phyloP scores from a whole-genome alignment of 768 basidiomycete genomes.

The Cyclocybe aegerita region DNA sequence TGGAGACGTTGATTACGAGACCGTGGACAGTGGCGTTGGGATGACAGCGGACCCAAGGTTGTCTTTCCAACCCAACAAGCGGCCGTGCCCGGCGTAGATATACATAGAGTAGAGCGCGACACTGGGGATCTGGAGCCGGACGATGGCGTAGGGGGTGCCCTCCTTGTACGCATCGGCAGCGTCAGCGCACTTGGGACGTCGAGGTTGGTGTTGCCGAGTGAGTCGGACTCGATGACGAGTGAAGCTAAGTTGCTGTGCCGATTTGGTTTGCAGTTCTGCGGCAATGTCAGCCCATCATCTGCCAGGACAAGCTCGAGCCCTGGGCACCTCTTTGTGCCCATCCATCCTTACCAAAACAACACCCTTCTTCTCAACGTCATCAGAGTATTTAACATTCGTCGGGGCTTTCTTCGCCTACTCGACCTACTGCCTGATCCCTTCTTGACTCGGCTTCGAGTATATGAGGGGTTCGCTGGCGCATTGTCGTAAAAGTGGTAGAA shows the following conservation, averaged over 20 bases:
- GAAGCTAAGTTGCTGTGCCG: slow-evolving; percentile 23
- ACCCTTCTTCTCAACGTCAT: too few species aligned
- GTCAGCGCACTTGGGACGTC: slow-evolving; percentile 28
- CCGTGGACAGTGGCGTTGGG: slow-evolving; percentile 27
- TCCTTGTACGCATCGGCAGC: slow-evolving; percentile 27
- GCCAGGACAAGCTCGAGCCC: slow-evolving; percentile 21
- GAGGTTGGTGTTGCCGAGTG: slow-evolving; percentile 30
- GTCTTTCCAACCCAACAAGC: slow-evolving; percentile 32
- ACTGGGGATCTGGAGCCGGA: slow-evolving; percentile 24
- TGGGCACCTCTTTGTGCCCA: too few species aligned
- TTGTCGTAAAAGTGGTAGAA: too few species aligned
- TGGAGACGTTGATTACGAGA: slow-evolving; percentile 30
- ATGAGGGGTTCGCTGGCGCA: too few species aligned
- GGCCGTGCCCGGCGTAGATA: slow-evolving; percentile 32
- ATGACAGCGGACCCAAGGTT: slow-evolving; percentile 30
- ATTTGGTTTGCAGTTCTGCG: slow-evolving; percentile 12
- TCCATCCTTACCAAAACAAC: too few species aligned
- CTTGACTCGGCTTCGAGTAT: too few species aligned
- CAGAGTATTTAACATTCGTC: too few species aligned
- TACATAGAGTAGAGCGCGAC: slow-evolving; percentile 28
- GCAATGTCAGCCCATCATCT: slow-evolving; percentile 25
- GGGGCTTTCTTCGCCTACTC: too few species aligned
- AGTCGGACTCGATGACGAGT: slow-evolving; percentile 31
- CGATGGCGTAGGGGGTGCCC: slow-evolving; percentile 26
- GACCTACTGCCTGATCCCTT: too few species aligned